These are phyloP conservation scores for Pochonia chlamydosporia DNA, from an alignment of 2,329 filamentous ascomycete genomes.

Conservation along the genomic window DNA sequence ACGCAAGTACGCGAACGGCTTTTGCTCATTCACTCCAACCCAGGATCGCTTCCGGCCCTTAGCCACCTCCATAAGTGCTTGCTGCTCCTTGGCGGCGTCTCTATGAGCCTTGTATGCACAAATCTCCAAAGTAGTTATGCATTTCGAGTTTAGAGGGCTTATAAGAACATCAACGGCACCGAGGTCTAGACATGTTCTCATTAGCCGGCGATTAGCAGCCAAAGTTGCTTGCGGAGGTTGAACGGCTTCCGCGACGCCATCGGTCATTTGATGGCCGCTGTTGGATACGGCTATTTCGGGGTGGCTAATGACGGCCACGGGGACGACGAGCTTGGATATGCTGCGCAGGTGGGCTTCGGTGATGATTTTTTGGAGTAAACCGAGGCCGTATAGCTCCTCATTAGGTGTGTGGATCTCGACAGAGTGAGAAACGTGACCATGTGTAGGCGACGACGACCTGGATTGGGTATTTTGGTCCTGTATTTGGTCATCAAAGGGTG, in stretches of 20 bases:
- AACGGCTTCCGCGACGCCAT: conserved; percentile 31
- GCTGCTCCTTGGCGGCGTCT: conserved; percentile 67
- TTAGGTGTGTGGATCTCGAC: conserved; percentile 35
- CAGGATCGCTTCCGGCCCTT: conserved; percentile 80
- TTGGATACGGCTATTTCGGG: conserved; percentile 22
- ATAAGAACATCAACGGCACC: conserved; percentile 83
- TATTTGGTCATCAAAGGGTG: conserved; percentile 43
- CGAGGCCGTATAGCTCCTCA: conserved; percentile 50
- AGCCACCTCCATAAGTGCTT: conserved; percentile 64
- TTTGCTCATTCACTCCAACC: conserved; percentile 80
- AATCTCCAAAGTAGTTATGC: conserved; percentile 69
- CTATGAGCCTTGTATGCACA: conserved; percentile 80
- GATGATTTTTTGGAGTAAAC: conserved; percentile 49
- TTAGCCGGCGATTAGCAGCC: conserved; percentile 31
- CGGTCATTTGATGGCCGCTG: conserved; percentile 27
- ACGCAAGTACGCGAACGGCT: conserved; percentile 82
- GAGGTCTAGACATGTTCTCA: conserved; percentile 73
- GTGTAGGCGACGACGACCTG: conserved; percentile 40
- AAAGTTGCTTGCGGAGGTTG: conserved; percentile 19
- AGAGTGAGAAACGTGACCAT: conserved; percentile 26
- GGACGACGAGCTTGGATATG: conserved; percentile 50
- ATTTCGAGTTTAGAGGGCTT: conserved; percentile 69
- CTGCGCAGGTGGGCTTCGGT: conserved; percentile 52
- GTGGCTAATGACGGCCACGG: conserved; percentile 47
- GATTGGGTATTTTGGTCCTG: conserved; percentile 26